phyloP scores from a whole-genome alignment of 352 stramenopile species.

The Phytophthora tubulina region DNA sequence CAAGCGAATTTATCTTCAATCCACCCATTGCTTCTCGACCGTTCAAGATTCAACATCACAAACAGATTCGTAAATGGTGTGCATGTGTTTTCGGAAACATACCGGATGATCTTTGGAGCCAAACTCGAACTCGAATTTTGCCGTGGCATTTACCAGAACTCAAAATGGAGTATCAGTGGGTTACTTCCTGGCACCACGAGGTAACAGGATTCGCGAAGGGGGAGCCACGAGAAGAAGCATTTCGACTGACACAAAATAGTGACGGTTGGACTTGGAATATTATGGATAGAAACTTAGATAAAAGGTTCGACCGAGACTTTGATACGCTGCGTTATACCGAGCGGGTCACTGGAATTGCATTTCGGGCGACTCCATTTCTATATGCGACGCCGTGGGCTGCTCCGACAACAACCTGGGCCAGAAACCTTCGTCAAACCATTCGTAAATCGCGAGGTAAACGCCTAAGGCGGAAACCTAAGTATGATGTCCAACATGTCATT shows the following conservation, averaged over 20 bases:
- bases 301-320: too few species aligned
- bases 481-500: not conserved
- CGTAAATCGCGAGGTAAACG: too few species aligned
- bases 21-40: not conserved
- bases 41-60: not conserved
- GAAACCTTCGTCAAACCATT: too few species aligned
- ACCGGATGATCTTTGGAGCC: not conserved
- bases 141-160: not conserved
- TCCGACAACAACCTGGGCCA: not conserved
- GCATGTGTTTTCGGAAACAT: not conserved
- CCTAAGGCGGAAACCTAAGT: too few species aligned
- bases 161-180: not conserved
- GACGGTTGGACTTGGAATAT: too few species aligned
- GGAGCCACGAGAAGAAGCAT: too few species aligned
- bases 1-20: not conserved
- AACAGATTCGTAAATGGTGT: not conserved
- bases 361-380: not conserved
- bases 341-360: not conserved
- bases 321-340: not conserved
- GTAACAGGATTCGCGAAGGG: too few species aligned
- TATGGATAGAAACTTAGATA: too few species aligned
- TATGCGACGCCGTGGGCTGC: not conserved
- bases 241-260: too few species aligned
- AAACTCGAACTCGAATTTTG: not conserved
- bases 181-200: too few species aligned